A percentile compares a stretch with the other conserved stretches of the same genome.
These are phyloP conservation scores for Colletotrichum sp. DNA, from an alignment of 2,329 filamentous ascomycete genomes.

Conservation along the genomic window DNA sequence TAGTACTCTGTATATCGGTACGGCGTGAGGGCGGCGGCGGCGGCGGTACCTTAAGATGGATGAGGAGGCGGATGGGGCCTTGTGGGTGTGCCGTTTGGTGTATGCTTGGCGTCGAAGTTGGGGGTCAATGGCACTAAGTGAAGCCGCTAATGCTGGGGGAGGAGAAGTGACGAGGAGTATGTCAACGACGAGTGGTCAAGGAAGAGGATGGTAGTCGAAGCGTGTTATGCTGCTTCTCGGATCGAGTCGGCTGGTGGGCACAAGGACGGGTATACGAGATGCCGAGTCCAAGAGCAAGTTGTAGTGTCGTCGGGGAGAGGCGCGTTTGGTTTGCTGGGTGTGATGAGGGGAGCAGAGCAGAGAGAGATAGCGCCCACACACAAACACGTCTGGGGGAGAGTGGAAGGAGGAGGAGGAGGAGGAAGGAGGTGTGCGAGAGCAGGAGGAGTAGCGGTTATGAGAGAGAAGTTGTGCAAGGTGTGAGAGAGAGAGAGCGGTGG, in stretches of 20 bases:
- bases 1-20: not conserved
- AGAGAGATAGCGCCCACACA: not conserved
- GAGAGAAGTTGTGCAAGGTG: constrained; percentile 1
- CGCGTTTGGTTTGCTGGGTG: not conserved
- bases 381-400: not conserved
- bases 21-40: not conserved
- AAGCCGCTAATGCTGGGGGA: constrained; percentile 8
- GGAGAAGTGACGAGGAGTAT: not conserved
- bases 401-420: not conserved
- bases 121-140: constrained; percentile 12
- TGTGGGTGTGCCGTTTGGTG: constrained; percentile 1
- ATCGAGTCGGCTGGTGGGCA: not conserved
- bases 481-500: not conserved
- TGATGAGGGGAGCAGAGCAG: not conserved
- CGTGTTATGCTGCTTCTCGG: not conserved
- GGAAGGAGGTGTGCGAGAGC: not conserved
- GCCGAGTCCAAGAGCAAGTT: not conserved
- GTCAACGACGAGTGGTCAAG: not conserved
- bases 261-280: not conserved
- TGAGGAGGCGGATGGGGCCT: not conserved
- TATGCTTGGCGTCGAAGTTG: constrained; percentile 13
- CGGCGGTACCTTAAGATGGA: constrained; percentile 6
- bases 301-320: not conserved
- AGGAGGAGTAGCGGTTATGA: not conserved
- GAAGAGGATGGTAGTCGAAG: not conserved